Percentiles rank a stretch among this genome's conserved stretches.
These are phyloP conservation scores for Apiotrichum gamsii DNA, from an alignment of 1,284 basidiomycete genomes.

Conservation along the genomic window DNA sequence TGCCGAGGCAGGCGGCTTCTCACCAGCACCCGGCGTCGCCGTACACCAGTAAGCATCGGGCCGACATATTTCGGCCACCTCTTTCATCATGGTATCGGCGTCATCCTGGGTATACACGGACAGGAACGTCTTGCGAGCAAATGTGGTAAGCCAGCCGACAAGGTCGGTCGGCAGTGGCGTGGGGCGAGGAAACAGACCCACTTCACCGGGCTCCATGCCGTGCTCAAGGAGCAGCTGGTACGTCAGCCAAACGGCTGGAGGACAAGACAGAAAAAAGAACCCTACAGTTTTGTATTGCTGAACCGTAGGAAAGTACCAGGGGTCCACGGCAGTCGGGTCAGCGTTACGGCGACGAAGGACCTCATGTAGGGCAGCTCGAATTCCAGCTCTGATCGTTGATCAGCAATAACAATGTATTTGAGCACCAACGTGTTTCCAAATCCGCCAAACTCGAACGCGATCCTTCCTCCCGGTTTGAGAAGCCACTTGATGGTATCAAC, in stretches of 20 bases:
- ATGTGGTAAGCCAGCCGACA: constrained; percentile 64
- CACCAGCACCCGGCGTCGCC: constrained; percentile 23
- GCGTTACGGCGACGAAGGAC: constrained; percentile 55
- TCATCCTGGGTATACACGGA: constrained; percentile 53
- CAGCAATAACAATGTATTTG: not conserved
- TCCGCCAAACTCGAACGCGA: constrained; percentile 72
- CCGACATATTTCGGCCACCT: constrained; percentile 57
- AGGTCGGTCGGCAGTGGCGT: constrained; percentile 61
- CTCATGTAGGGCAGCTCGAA: constrained; percentile 58
- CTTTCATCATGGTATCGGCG: constrained; percentile 57
- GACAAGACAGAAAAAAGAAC: constrained; percentile 1
- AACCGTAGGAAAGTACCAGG: constrained; percentile 74
- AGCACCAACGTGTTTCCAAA: constrained; percentile 44
- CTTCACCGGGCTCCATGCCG: constrained; percentile 55
- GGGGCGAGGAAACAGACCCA: constrained; percentile 61
- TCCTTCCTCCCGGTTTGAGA: constrained; percentile 62
- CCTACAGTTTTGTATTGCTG: constrained; percentile 59
- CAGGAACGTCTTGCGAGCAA: constrained; percentile 58
- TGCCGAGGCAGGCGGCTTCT: not conserved
- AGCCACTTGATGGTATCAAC: constrained; percentile 55
- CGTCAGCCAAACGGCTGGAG: not conserved
- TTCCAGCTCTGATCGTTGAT: constrained; percentile 44
- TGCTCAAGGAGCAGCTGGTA: constrained; percentile 56
- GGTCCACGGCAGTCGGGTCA: constrained; percentile 59
- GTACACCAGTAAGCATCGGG: constrained; percentile 53